Conservation (phyloP, 345 rosid species). For the Hibiscus mutabilis region DNA sequence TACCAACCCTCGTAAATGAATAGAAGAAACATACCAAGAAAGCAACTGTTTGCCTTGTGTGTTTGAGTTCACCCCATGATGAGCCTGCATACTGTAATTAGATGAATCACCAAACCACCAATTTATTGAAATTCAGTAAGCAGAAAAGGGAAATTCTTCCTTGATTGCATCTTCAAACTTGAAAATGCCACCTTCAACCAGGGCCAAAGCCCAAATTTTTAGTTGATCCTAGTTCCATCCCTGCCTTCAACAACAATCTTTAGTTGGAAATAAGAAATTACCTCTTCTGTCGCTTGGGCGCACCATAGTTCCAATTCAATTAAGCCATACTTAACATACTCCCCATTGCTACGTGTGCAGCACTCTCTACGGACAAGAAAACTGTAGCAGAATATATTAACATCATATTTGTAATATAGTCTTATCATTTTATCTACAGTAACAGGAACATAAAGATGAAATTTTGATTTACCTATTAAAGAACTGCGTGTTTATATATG, state of each 20-base stretch:
- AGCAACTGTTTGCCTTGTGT: conserved; percentile 69
- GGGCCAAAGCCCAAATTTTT: too few relatives aligned
- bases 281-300: conserved; percentile 62
- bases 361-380: conserved; percentile 71
- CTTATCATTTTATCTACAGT: neutral
- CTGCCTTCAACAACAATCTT: neutral
- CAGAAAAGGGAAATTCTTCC: neutral
- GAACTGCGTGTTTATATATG: conserved; percentile 66
- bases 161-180: neutral
- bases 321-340: conserved; percentile 72
- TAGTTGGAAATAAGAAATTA: conserved; percentile 13
- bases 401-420: conserved; percentile 1
- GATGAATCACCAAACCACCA: conserved; percentile 7
- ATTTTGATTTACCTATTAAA: conserved; percentile 60
- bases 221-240: too few relatives aligned
- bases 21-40: conserved; percentile 54
- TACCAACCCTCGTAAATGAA: neutral
- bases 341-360: conserved; percentile 81
- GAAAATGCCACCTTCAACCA: neutral
- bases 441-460: conserved; percentile 6
- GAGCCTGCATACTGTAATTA: conserved; percentile 62
- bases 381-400: conserved; percentile 33
- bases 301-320: conserved; percentile 81
- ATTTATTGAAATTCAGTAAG: neutral
- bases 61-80: conserved; percentile 85